phyloP scores from a whole-genome alignment of 1,284 basidiomycete genomes.

The Taiwanofungus camphoratus region DNA sequence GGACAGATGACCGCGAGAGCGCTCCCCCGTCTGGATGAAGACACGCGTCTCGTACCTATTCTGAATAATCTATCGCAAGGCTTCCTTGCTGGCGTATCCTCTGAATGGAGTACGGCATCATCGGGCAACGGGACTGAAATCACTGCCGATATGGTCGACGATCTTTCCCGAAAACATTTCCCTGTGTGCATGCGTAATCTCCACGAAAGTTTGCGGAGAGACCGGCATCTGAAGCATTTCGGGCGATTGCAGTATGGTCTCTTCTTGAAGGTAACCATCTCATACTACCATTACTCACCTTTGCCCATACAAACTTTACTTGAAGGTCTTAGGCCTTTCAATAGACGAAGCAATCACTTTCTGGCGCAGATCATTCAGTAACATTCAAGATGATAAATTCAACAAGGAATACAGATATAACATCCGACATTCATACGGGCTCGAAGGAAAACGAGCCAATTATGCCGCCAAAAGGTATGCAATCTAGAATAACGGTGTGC shows the following conservation, averaged over 20 bases:
- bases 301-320: constrained; percentile 5
- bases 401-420: constrained; percentile 99
- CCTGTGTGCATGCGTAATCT: constrained; percentile 95
- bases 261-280: constrained; percentile 84
- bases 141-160: constrained; percentile 93
- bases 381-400: constrained; percentile 90
- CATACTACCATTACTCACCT: too few relatives aligned
- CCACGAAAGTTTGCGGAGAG: constrained; percentile 73
- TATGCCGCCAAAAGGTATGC: constrained; percentile 87
- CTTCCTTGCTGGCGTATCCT: constrained; percentile 87
- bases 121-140: constrained; percentile 58
- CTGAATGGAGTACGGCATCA: constrained; percentile 66
- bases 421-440: constrained; percentile 91
- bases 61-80: constrained; percentile 92
- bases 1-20: constrained; percentile 80
- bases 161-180: constrained; percentile 84
- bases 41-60: constrained; percentile 87
- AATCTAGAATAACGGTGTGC: too few relatives aligned
- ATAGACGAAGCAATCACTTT: constrained; percentile 94
- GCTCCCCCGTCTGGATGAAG: constrained; percentile 93
- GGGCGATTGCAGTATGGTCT: constrained; percentile 90
- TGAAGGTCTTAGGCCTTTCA: constrained; percentile 84
- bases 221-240: constrained; percentile 90
- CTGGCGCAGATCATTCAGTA: constrained; percentile 86
- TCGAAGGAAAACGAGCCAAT: constrained; percentile 92